Conservation (phyloP, 2,329 filamentous ascomycete species). For the Hypoxylon sp. region DNA sequence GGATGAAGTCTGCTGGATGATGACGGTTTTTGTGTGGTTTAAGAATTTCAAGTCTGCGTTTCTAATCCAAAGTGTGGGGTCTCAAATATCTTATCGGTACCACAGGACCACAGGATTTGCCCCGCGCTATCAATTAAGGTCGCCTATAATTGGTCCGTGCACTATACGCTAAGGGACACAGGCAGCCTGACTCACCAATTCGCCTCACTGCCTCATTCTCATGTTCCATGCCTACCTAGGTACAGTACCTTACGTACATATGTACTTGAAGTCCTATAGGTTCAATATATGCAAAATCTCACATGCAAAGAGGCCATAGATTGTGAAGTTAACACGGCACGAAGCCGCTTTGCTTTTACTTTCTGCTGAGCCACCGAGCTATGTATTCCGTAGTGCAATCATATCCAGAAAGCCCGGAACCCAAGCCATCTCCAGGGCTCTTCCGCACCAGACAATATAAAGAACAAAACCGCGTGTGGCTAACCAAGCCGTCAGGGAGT, state of each 20-base stretch:
- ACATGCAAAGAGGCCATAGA: background rate
- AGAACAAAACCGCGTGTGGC: conserved; percentile 14
- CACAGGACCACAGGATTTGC: conserved; percentile 37
- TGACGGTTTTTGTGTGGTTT: conserved; percentile 46
- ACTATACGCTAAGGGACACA: background rate
- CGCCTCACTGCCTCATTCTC: background rate
- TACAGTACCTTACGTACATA: too few relatives aligned
- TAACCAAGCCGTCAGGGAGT: conserved; percentile 12
- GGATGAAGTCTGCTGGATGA: conserved; percentile 21
- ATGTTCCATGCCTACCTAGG: too few relatives aligned
- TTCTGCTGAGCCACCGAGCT: conserved; percentile 1
- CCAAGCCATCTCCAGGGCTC: background rate
- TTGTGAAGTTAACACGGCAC: background rate
- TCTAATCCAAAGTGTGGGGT: conserved; percentile 43
- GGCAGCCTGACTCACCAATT: background rate
- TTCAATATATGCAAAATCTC: background rate
- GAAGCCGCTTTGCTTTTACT: conserved; percentile 13
- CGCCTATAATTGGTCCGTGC: conserved; percentile 14
- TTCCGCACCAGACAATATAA: conserved; percentile 1
- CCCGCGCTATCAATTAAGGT: conserved; percentile 39
- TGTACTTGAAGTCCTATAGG: too few relatives aligned
- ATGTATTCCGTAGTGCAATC: too few relatives aligned
- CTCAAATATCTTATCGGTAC: conserved; percentile 37
- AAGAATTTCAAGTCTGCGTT: conserved; percentile 40
- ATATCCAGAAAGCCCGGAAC: background rate